Percentiles rank a stretch among this genome's conserved stretches.
These are phyloP conservation scores for Clonostachys rhizophaga DNA, from an alignment of 2,329 filamentous ascomycete genomes.

Conservation along the genomic window DNA sequence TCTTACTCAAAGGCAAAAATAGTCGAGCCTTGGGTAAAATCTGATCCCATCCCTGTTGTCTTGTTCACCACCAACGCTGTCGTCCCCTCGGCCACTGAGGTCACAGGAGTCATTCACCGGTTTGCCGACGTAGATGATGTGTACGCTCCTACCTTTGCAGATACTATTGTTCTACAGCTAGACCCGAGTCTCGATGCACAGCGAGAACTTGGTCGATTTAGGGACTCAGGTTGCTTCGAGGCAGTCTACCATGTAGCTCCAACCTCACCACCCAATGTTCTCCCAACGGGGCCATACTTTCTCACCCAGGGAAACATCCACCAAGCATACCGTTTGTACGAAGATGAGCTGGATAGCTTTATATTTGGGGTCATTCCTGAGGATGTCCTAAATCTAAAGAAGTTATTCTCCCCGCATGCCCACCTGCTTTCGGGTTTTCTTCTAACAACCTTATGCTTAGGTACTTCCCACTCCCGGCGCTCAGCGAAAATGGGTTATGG, in stretches of 20 bases:
- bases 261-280: background rate
- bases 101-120: background rate
- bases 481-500: slow-evolving; percentile 13
- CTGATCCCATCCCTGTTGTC: background rate
- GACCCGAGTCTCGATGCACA: background rate
- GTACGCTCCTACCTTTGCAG: background rate
- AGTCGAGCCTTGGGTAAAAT: background rate
- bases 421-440: too few relatives aligned
- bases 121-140: background rate
- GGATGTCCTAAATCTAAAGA: slow-evolving; percentile 12
- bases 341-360: slow-evolving; percentile 27
- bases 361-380: slow-evolving; percentile 26
- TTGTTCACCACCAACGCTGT: background rate
- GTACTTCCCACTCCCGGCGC: slow-evolving; percentile 9
- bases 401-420: slow-evolving; percentile 1
- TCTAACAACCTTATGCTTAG: too few relatives aligned
- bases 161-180: background rate
- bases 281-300: slow-evolving; percentile 33
- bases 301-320: slow-evolving; percentile 31
- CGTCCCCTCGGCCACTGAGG: background rate
- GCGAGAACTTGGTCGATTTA: background rate
- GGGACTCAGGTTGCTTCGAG: background rate
- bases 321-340: slow-evolving; percentile 32
- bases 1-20: background rate
- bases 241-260: background rate